phyloP scores from a whole-genome alignment of 2,329 filamentous ascomycete genomes.

The Scytalidium sp. region DNA sequence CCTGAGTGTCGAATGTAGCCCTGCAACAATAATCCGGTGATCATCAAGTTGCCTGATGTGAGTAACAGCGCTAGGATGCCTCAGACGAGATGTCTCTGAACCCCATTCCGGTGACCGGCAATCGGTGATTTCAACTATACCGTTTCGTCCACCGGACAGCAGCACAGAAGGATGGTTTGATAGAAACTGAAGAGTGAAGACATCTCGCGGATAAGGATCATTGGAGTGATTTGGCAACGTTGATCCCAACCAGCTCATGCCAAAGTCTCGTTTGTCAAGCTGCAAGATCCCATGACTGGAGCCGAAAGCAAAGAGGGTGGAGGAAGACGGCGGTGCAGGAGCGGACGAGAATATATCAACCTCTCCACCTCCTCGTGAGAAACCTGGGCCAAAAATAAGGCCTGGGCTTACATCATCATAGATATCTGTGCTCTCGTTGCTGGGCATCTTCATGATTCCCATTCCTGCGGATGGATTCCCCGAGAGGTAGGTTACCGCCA shows the following conservation, averaged over 20 bases:
- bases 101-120: constrained; percentile 22
- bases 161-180: constrained; percentile 40
- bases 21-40: constrained; percentile 51
- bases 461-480: constrained; percentile 8
- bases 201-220: constrained; percentile 29
- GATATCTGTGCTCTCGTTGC: constrained; percentile 5
- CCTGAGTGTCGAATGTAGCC: constrained; percentile 45
- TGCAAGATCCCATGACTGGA: constrained; percentile 45
- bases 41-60: constrained; percentile 47
- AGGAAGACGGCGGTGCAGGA: constrained; percentile 36
- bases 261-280: constrained; percentile 21
- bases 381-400: constrained; percentile 12
- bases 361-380: constrained; percentile 10
- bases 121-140: constrained; percentile 36
- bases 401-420: constrained; percentile 19
- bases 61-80: constrained; percentile 38
- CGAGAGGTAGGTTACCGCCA: constrained; percentile 14
- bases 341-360: constrained; percentile 35
- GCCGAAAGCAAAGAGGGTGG: constrained; percentile 44
- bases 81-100: constrained; percentile 17
- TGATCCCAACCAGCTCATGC: constrained; percentile 12
- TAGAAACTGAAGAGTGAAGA: constrained; percentile 49
- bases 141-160: constrained; percentile 49
- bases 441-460: constrained; percentile 2
- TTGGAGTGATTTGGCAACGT: constrained; percentile 14